Percentiles rank a stretch among this genome's conserved stretches.
These are phyloP conservation scores for Penicillium paxilli DNA, from an alignment of 495 filamentous ascomycete species.

Conservation along the genomic window DNA sequence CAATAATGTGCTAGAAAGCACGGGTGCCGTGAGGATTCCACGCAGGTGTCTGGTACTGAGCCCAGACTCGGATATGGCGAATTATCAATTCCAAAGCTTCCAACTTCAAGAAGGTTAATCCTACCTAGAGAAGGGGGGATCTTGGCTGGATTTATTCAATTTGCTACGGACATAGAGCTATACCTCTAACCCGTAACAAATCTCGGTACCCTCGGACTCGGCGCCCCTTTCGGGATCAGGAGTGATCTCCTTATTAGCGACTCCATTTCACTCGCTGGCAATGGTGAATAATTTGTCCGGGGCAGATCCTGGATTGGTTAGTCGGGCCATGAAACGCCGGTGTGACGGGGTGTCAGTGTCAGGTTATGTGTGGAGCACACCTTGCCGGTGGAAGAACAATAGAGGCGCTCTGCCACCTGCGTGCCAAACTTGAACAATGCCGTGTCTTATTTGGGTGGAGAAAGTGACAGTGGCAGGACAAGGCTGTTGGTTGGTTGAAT, in stretches of 20 bases:
- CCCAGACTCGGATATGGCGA: too few species aligned
- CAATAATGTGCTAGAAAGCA: too few species aligned
- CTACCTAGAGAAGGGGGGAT: too few species aligned
- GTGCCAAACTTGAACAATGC: too few species aligned
- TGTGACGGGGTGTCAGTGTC: slow-evolving; percentile 4
- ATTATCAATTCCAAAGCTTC: too few species aligned
- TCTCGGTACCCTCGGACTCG: background rate
- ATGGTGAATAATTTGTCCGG: slow-evolving; percentile 1
- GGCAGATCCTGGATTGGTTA: background rate
- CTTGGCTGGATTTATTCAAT: too few species aligned
- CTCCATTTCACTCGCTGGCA: background rate
- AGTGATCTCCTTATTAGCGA: background rate
- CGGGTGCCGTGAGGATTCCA: too few species aligned
- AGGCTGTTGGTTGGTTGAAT: background rate
- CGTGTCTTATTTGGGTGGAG: background rate
- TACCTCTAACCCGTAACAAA: background rate
- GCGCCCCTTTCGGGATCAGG: background rate
- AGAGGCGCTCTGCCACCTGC: too few species aligned
- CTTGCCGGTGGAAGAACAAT: too few species aligned
- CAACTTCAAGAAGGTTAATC: too few species aligned
- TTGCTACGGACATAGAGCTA: background rate
- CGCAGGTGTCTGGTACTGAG: too few species aligned
- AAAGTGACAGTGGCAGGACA: too few species aligned
- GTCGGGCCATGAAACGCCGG: slow-evolving; percentile 3
- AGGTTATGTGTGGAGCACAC: background rate